Conservation (phyloP, 352 stramenopile species). For the Pythium grandisporangium region DNA sequence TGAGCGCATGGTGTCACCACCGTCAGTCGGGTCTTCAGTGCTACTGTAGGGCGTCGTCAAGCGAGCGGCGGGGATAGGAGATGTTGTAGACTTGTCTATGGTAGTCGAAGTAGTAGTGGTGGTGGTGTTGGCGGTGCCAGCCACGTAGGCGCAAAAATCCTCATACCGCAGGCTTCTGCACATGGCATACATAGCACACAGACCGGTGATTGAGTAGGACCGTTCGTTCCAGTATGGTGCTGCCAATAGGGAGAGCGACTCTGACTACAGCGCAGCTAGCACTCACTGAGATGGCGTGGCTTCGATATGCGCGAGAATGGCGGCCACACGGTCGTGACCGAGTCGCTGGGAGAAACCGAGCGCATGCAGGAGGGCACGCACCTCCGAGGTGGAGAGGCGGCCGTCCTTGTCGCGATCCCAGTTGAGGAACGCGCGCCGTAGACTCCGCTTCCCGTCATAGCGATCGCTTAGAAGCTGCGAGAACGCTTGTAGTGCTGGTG, state of each 20-base stretch:
- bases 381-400: slow-evolving; percentile 19
- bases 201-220: no score
- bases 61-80: neutral
- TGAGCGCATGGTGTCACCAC: no score
- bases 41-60: neutral
- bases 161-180: slow-evolving; percentile 37
- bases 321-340: slow-evolving; percentile 23
- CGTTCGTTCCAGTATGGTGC: no score
- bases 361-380: slow-evolving; percentile 30
- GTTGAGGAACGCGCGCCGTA: slow-evolving; percentile 42
- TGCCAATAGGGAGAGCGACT: no score
- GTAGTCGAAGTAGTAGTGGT: no score
- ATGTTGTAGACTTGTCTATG: neutral
- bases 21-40: no score
- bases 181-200: no score
- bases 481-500: slow-evolving; percentile 19
- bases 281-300: slow-evolving; percentile 16
- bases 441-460: slow-evolving; percentile 45
- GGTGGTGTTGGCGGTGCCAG: slow-evolving; percentile 2
- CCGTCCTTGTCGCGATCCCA: slow-evolving; percentile 55
- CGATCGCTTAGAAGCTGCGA: slow-evolving; percentile 32
- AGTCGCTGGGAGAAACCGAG: slow-evolving; percentile 27
- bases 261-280: no score
- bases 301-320: slow-evolving; percentile 24
- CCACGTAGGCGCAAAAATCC: slow-evolving; percentile 34